phyloP scores from a whole-genome alignment of 805 yeast species.

The Metschnikowia chrysomelidarum region DNA sequence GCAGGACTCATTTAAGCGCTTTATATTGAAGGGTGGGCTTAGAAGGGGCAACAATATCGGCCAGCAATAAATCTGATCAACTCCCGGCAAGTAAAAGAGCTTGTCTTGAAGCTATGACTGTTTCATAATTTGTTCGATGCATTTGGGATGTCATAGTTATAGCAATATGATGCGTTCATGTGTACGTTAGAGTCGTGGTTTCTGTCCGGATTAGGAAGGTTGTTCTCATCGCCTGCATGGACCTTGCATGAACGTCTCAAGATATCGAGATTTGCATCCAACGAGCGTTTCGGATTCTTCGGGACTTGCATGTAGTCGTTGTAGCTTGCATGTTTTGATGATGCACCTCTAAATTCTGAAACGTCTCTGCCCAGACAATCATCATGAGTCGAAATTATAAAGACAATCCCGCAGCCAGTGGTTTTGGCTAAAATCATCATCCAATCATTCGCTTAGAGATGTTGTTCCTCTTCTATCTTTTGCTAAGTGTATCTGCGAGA shows the following conservation, averaged over 20 bases:
- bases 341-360: constrained; percentile 1
- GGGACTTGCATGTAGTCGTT: constrained; percentile 1
- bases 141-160: too few relatives aligned
- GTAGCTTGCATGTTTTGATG: neutral
- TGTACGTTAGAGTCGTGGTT: too few relatives aligned
- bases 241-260: constrained; percentile 5
- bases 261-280: constrained; percentile 2
- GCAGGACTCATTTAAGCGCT: too few relatives aligned
- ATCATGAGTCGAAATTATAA: constrained; percentile 5
- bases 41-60: too few relatives aligned
- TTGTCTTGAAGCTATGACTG: too few relatives aligned
- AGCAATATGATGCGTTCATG: too few relatives aligned
- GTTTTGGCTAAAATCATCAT: constrained; percentile 1
- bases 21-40: too few relatives aligned
- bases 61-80: too few relatives aligned
- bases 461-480: constrained; percentile 9
- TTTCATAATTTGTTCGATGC: too few relatives aligned
- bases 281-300: constrained; percentile 1
- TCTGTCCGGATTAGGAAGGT: constrained; percentile 7
- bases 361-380: constrained; percentile 1
- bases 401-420: constrained; percentile 2
- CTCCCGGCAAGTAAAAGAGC: too few relatives aligned
- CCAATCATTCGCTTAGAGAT: constrained; percentile 9
- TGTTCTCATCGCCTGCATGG: constrained; percentile 4
- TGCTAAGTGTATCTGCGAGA: constrained; percentile 8